A percentile compares a stretch with the other conserved stretches of the same genome.
These are phyloP conservation scores for Passalora sequoiae DNA, from an alignment of 2,329 filamentous ascomycete genomes.

Conservation along the genomic window DNA sequence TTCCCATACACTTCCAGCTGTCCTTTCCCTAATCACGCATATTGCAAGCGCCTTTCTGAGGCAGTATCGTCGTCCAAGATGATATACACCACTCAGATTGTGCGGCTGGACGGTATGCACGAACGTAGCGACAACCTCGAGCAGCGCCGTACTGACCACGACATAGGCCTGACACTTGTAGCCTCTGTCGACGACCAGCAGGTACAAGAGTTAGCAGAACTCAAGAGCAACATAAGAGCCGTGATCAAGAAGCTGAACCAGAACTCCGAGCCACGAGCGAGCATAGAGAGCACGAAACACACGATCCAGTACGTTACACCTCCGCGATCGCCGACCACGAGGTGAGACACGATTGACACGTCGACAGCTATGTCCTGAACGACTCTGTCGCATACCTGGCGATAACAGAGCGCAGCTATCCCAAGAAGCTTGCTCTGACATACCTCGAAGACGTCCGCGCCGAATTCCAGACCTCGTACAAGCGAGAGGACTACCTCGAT, in stretches of 20 bases:
- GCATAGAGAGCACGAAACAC: constrained; percentile 79
- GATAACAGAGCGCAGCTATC: constrained; percentile 90
- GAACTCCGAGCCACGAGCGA: constrained; percentile 84
- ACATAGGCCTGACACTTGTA: constrained; percentile 81
- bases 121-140: constrained; percentile 6
- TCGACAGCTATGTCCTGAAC: constrained; percentile 71
- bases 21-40: too few relatives aligned
- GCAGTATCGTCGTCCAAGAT: too few relatives aligned
- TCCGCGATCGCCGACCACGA: background rate
- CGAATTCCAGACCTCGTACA: constrained; percentile 88
- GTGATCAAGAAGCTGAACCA: constrained; percentile 82
- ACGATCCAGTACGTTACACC: constrained; percentile 68
- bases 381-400: constrained; percentile 83
- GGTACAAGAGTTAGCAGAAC: constrained; percentile 72
- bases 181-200: constrained; percentile 89
- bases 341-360: constrained; percentile 19
- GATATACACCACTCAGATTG: constrained; percentile 72
- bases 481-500: constrained; percentile 64
- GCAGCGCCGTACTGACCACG: constrained; percentile 7
- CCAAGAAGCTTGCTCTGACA: constrained; percentile 95
- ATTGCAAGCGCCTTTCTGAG: too few relatives aligned
- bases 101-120: constrained; percentile 74
- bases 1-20: too few relatives aligned
- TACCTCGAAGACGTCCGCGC: constrained; percentile 88
- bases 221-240: constrained; percentile 86